Evolutionary conservation across 2,329 filamentous ascomycete species (phyloP), one percentile per base, ranked within the genome.

Genomic region (Fusarium sp.): DNA sequence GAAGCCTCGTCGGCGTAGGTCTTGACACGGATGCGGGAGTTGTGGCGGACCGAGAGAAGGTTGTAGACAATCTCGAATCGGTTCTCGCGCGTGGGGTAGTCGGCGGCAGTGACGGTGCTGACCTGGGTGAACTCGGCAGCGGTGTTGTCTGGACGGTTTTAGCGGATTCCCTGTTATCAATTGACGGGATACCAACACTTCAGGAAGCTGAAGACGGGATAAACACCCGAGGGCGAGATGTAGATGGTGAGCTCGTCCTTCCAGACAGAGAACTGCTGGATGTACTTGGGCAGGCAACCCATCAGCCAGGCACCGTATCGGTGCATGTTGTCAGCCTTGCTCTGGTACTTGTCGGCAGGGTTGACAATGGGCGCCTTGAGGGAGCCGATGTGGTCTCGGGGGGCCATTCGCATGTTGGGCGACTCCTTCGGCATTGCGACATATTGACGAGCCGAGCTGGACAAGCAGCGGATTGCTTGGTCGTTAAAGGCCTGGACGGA

Each of bases 191-290:
- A 79, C 81, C 67, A 81, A 91, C 90, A 91, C 87, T 98, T 98
- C 80, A 99, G 89, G 87, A 99, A 99, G 71, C 90, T 91, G 84
- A 99, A 95, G 79, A 97, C 93, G 42, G 97, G 97, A 77, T 98
- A 91, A 78, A 98, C 91, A 77, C 95, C 97, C 40, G 93, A 86
- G 2, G 97, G 97, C 57, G 94, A 89, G 81, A 98, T 97, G 85
- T 97, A 96, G 83, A 98, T 94, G 79, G 93, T 95, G 82, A 99
- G 91, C 86, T 99, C 97, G 82, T 99, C 97, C 87, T 99, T 99
- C 97, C 97, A 99, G 65, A 99, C 96, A 14, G 95, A 97, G 87
- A 98, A 98, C 86, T 99, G 97, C 87, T 99, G 97, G 79, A 99
- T 91, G 86, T 98, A 98, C 88, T 98, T 98, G 79, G 97, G 97